These are phyloP conservation scores for Aspergillus sclerotioniger DNA, from an alignment of 495 filamentous ascomycete species.

Conservation along the genomic window DNA sequence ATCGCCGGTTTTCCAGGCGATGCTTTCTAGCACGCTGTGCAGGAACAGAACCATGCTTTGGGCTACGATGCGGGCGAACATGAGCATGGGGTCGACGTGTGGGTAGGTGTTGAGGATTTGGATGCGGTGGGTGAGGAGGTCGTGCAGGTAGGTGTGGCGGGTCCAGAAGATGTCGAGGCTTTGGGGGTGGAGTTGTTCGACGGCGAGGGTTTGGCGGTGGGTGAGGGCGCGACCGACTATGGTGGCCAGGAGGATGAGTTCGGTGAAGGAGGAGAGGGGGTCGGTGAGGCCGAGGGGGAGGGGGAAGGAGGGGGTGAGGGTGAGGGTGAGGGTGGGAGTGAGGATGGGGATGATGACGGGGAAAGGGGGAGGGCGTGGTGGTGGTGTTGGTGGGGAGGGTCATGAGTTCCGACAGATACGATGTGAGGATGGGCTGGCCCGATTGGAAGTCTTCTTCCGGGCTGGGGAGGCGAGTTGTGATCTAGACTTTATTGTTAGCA, in stretches of 20 bases:
- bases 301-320: background rate
- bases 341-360: background rate
- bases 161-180: slow-evolving; percentile 39
- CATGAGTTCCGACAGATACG: slow-evolving; percentile 45
- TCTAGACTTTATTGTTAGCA: slow-evolving; percentile 6
- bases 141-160: slow-evolving; percentile 49
- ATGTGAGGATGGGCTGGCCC: slow-evolving; percentile 41
- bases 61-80: slow-evolving; percentile 41
- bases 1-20: slow-evolving; percentile 25
- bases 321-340: background rate
- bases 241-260: slow-evolving; percentile 47
- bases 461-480: slow-evolving; percentile 23
- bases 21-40: slow-evolving; percentile 24
- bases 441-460: slow-evolving; percentile 52
- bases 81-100: slow-evolving; percentile 46
- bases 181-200: slow-evolving; percentile 17
- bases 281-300: background rate
- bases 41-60: slow-evolving; percentile 41
- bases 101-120: slow-evolving; percentile 22
- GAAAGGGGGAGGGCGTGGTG: background rate
- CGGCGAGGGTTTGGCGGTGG: slow-evolving; percentile 37
- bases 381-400: background rate
- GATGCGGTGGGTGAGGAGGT: slow-evolving; percentile 37
- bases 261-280: slow-evolving; percentile 42
- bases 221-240: slow-evolving; percentile 47